Evolutionary conservation across 2,329 filamentous ascomycete genomes (phyloP), one percentile per base, ranked within the genome.

Genomic region (Ophiostoma perfectum): DNA sequence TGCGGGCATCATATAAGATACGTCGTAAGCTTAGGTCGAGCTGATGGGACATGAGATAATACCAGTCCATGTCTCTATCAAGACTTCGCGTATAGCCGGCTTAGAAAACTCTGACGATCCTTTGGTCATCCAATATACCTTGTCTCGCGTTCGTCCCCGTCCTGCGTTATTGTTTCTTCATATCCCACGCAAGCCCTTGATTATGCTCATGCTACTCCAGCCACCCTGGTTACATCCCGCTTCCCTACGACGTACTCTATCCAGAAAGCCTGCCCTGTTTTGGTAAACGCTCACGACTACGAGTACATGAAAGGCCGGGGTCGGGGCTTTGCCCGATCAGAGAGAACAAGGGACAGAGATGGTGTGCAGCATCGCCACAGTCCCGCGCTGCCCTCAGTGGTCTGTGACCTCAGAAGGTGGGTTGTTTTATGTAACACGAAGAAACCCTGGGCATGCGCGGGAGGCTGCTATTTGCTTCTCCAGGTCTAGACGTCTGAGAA

Each of bases 31-130:
- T 27, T 27, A 39, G 55, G 14, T 39, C 11, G 9, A 7, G 55
- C 27, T 62, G 55, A 16, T 62, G 55, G 9, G 27, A 60, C 7
- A 47, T 47, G 2, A 14, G 45, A 45, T 45, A 12, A 27, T 27
- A 27, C 27, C 27, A 27, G 42, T 45, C 42, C 8, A 45, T 44
- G 2, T 44, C 42, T 45, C 27, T 27, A 4, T 27, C 1, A 52
- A 52, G 5, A 8, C 47, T n/a, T 52, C 6, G 47, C 16, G 14
- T 52, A 18, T n/a, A 52, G n/a, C 16, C 9, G 45, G 45, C 45
- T 47, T 47, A 27, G 49, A 55, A 55, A 55, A 55, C 49, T 55
- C 49, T 55, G 49, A 55, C 8, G 18, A 11, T 55, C 49, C 47
- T 27, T n/a, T 55, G 49, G 49, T 55, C 49, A 55, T 55, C 49